Evolutionary conservation across 805 yeast genomes (phyloP).

Genomic region (Komagataella populi): DNA sequence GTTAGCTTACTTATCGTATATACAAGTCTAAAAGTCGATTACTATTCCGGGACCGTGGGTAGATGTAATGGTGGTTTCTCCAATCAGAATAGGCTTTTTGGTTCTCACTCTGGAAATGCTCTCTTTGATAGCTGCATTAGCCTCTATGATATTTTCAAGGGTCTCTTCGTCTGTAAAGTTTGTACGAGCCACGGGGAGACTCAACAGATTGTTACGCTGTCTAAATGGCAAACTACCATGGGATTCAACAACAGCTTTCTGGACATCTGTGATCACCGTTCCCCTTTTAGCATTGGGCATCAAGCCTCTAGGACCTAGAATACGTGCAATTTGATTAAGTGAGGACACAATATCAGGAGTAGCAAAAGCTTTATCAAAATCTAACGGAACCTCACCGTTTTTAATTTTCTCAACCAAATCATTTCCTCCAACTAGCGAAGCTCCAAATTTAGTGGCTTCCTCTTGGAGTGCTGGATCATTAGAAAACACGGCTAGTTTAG

Average conservation of each 20-base stretch:
- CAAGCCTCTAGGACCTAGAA: conserved; percentile 78
- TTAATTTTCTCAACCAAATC: conserved; percentile 53
- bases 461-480: conserved; percentile 35
- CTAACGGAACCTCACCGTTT: conserved; percentile 31
- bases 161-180: conserved; percentile 68
- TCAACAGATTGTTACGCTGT: conserved; percentile 48
- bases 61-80: conserved; percentile 53
- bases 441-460: conserved; percentile 45
- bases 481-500: conserved; percentile 58
- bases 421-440: conserved; percentile 56
- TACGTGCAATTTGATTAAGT: conserved; percentile 58
- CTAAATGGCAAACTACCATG: conserved; percentile 67
- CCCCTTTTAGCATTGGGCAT: conserved; percentile 84
- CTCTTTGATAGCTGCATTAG: conserved; percentile 45
- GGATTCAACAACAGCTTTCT: conserved; percentile 34
- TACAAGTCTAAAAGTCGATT: conserved; percentile 27
- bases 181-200: conserved; percentile 65
- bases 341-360: conserved; percentile 67
- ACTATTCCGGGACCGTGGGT: conserved; percentile 75
- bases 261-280: conserved; percentile 63
- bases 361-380: conserved; percentile 69
- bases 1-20: neutral
- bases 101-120: conserved; percentile 41
- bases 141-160: conserved; percentile 53
- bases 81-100: conserved; percentile 56